phyloP scores from a whole-genome alignment of 371 early-diverging fungal genomes.

The Dinochytrium kinnereticum region DNA sequence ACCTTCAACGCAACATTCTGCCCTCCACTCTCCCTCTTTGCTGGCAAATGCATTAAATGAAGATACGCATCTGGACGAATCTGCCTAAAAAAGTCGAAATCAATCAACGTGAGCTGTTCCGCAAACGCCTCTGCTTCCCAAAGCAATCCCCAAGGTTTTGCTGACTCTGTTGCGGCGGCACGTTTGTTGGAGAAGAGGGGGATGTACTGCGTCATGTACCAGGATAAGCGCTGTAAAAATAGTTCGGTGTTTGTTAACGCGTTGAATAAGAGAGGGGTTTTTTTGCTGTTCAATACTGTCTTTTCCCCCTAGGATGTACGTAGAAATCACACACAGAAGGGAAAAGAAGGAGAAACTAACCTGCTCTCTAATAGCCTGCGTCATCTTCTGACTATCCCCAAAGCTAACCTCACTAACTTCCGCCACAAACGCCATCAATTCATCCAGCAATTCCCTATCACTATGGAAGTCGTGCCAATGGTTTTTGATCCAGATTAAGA shows the following conservation, averaged over 20 bases:
- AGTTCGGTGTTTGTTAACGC: neutral
- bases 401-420: slow-evolving; percentile 45
- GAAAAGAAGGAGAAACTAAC: slow-evolving; percentile 20
- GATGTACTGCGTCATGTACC: slow-evolving; percentile 59
- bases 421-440: slow-evolving; percentile 49
- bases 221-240: slow-evolving; percentile 45
- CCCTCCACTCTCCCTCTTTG: slow-evolving; percentile 27
- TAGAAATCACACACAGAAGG: neutral
- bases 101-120: slow-evolving; percentile 51
- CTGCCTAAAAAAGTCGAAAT: slow-evolving; percentile 53
- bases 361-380: slow-evolving; percentile 59
- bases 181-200: slow-evolving; percentile 45
- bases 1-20: slow-evolving; percentile 46
- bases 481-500: slow-evolving; percentile 56
- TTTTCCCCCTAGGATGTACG: no score
- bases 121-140: slow-evolving; percentile 54
- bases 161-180: slow-evolving; percentile 30
- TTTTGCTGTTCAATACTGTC: no score
- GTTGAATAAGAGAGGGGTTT: neutral
- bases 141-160: slow-evolving; percentile 46
- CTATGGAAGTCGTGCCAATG: slow-evolving; percentile 60
- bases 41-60: slow-evolving; percentile 45
- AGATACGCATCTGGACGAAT: slow-evolving; percentile 55
- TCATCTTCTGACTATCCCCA: slow-evolving; percentile 56
- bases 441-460: slow-evolving; percentile 34